Evolutionary conservation across 1,284 basidiomycete genomes (phyloP).

Genomic region (Bondarzewia mesenterica): DNA sequence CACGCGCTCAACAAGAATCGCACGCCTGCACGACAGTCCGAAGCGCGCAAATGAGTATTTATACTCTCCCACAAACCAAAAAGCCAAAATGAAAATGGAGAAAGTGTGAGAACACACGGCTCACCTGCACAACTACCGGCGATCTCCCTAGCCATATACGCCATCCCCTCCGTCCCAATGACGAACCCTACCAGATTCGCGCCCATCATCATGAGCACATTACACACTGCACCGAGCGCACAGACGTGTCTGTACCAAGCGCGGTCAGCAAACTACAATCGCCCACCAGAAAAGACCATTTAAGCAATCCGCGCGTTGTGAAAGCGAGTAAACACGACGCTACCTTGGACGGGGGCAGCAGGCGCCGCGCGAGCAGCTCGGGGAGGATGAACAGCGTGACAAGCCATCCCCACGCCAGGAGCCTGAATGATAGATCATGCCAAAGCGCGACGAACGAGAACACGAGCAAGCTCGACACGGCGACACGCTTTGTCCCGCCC

Average conservation of each 20-base stretch:
- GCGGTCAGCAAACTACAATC: slow-evolving; percentile 49
- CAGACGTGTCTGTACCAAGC: slow-evolving; percentile 86
- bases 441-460: slow-evolving; percentile 99
- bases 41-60: background rate
- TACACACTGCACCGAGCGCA: slow-evolving; percentile 79
- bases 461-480: slow-evolving; percentile 70
- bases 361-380: slow-evolving; percentile 60
- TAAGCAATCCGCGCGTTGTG: too few species aligned
- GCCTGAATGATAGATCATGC: slow-evolving; percentile 88
- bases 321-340: background rate
- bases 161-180: slow-evolving; percentile 79
- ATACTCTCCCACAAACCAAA: background rate
- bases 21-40: slow-evolving; percentile 40
- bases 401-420: slow-evolving; percentile 97
- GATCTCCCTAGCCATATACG: slow-evolving; percentile 63
- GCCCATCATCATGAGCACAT: slow-evolving; percentile 85
- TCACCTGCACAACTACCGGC: slow-evolving; percentile 60
- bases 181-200: slow-evolving; percentile 97
- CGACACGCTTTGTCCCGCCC: slow-evolving; percentile 66
- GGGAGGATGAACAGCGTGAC: slow-evolving; percentile 88
- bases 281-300: too few species aligned
- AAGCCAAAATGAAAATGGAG: slow-evolving; percentile 1
- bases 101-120: background rate
- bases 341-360: slow-evolving; percentile 63
- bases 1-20: slow-evolving; percentile 60